phyloP scores from a whole-genome alignment of 192 early-diverging fungal genomes.

The Coemansia sp. region DNA sequence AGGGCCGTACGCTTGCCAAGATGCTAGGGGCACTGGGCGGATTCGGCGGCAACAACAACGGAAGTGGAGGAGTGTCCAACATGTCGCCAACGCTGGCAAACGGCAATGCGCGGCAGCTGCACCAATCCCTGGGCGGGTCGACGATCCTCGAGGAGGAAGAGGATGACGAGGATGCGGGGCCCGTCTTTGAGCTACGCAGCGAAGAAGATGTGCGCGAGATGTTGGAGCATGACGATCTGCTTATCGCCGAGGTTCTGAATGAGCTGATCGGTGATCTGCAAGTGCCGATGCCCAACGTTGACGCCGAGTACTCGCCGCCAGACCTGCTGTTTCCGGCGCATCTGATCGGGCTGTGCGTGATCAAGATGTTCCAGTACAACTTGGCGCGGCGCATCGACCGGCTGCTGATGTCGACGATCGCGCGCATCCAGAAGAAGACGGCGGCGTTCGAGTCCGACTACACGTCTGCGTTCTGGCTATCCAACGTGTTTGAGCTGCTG shows the following conservation, averaged over 20 bases:
- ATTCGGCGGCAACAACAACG: slow-evolving; percentile 8
- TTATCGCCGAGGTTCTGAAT: slow-evolving; percentile 83
- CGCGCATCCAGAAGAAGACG: slow-evolving; percentile 73
- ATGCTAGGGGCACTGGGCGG: slow-evolving; percentile 46
- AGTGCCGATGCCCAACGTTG: slow-evolving; percentile 81
- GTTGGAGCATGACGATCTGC: slow-evolving; percentile 62
- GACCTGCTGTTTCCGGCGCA: slow-evolving; percentile 94
- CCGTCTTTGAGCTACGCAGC: slow-evolving; percentile 21
- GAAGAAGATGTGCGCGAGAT: slow-evolving; percentile 51
- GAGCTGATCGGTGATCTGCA: slow-evolving; percentile 85
- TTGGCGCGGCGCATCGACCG: slow-evolving; percentile 78
- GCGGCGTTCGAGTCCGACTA: slow-evolving; percentile 56
- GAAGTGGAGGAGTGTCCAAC: not conserved
- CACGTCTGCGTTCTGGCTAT: slow-evolving; percentile 92
- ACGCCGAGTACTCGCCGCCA: slow-evolving; percentile 65
- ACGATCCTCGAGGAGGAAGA: slow-evolving; percentile 25
- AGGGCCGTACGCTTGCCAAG: slow-evolving; percentile 43
- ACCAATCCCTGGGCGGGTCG: slow-evolving; percentile 9
- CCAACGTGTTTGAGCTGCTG: slow-evolving; percentile 93
- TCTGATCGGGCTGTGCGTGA: slow-evolving; percentile 78
- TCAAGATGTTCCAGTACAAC: slow-evolving; percentile 85
- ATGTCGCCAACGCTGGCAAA: not conserved
- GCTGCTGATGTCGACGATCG: slow-evolving; percentile 85
- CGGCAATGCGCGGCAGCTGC: not conserved
- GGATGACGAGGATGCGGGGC: slow-evolving; percentile 19